phyloP scores from a whole-genome alignment of 345 rosid species.

The Citrus hindsii region DNA sequence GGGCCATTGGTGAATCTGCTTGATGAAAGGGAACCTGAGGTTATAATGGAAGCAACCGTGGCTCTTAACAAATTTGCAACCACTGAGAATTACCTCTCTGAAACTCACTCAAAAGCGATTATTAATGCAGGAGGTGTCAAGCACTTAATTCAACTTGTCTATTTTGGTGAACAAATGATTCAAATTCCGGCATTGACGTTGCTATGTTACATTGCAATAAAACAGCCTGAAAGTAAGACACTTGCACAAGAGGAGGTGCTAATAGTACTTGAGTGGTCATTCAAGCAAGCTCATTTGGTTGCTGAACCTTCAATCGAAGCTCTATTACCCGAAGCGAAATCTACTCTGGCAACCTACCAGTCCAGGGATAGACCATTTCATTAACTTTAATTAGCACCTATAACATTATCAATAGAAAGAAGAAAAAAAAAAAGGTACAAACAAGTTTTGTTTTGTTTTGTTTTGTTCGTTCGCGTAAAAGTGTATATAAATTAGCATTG shows the following conservation, averaged over 20 bases:
- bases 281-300: constrained; percentile 58
- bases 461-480: background rate
- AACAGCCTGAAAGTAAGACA: constrained; percentile 59
- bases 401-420: background rate
- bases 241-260: constrained; percentile 71
- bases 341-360: constrained; percentile 68
- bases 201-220: constrained; percentile 42
- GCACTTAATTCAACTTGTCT: constrained; percentile 55
- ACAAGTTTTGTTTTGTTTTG: constrained; percentile 1
- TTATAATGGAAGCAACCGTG: constrained; percentile 51
- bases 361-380: constrained; percentile 68
- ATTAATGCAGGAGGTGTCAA: constrained; percentile 57
- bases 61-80: constrained; percentile 63
- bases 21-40: constrained; percentile 58
- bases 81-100: constrained; percentile 54
- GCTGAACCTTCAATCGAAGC: constrained; percentile 38
- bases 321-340: constrained; percentile 62
- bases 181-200: constrained; percentile 56
- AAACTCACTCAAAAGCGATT: constrained; percentile 53
- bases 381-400: constrained; percentile 9
- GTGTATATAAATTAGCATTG: constrained; percentile 20
- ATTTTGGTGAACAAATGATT: constrained; percentile 64
- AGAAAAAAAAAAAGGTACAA: background rate
- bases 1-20: constrained; percentile 65
- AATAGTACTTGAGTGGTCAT: constrained; percentile 69